Evolutionary conservation across 768 basidiomycete species (phyloP), one percentile per base, ranked within the genome.

Genomic region (Neoboletus magnificus): DNA sequence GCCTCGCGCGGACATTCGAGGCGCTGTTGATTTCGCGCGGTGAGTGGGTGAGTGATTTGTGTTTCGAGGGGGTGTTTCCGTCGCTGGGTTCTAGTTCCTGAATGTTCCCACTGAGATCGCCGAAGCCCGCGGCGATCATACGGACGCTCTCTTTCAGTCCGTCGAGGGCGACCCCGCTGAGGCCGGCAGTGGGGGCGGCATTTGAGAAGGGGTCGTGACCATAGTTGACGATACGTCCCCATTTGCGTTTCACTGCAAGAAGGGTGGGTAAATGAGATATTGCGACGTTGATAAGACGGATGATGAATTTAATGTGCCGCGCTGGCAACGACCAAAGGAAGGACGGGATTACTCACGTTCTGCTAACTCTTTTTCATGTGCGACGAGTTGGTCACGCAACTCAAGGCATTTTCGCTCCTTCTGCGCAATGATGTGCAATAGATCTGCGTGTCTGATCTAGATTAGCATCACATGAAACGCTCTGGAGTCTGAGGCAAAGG

Each of bases 401-500:
- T 93, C 91, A 39, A 93, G 80, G 62, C 89, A 91, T 67, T 84
- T 87, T 0, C 87, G 82, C 67, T 93, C 91, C 60, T 93, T 92
- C 71, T 91, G 89, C 0, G 91, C 91, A 48, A 93, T 93, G 56
- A 87, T 86, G 30, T 81, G 86, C n/a, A 93, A 74, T 2, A 93
- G 73, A 52, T 92, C 90, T 7, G 86, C 83, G 62, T 93, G 89
- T 64, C 91, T 93, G 58, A 30, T 50, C 23, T 40, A 29, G 12
- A 37, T 60, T 4, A 51, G 48, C 41, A 35, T 33, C 43, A 25
- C 25, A 23, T 37, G 20, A 36, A 32, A 35, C 8, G 4, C 7
- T 11, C 41, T 27, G 32, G 36, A 30, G 16, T 32, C 9, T 23
- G 30, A 13, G 30, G 49, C 22, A 23, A 48, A 46, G 20, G 50